Percentiles rank a stretch among this genome's conserved stretches.
phyloP scores from a whole-genome alignment of 345 rosid species.

The Populus pruinosa region DNA sequence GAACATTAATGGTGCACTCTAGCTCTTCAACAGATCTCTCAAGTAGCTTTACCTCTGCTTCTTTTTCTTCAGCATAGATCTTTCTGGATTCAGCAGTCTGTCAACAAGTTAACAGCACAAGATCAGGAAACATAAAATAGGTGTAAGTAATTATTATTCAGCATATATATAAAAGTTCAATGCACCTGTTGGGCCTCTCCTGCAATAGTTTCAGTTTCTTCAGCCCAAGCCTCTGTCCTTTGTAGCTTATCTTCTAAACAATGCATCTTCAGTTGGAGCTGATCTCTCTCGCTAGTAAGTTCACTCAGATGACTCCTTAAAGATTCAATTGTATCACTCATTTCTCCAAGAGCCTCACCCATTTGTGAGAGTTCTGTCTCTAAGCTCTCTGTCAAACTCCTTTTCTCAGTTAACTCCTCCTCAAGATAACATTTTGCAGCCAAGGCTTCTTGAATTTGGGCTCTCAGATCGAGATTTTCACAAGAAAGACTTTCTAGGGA shows the following conservation, averaged over 20 bases:
- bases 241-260: slow-evolving; percentile 55
- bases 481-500: slow-evolving; percentile 27
- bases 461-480: slow-evolving; percentile 55
- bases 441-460: slow-evolving; percentile 42
- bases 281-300: slow-evolving; percentile 55
- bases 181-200: slow-evolving; percentile 69
- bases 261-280: slow-evolving; percentile 50
- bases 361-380: slow-evolving; percentile 63
- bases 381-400: slow-evolving; percentile 53
- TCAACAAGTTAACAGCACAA: neutral
- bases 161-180: slow-evolving; percentile 7
- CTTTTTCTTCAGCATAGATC: slow-evolving; percentile 69
- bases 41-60: slow-evolving; percentile 75
- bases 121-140: slow-evolving; percentile 1
- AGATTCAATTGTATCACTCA: slow-evolving; percentile 54
- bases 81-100: slow-evolving; percentile 79
- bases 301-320: slow-evolving; percentile 48
- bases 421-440: slow-evolving; percentile 46
- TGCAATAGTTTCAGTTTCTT: slow-evolving; percentile 61
- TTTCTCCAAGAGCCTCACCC: slow-evolving; percentile 50
- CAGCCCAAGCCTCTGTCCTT: slow-evolving; percentile 49
- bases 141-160: neutral
- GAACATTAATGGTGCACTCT: slow-evolving; percentile 67
- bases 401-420: slow-evolving; percentile 53
- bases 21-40: slow-evolving; percentile 94